Evolutionary conservation across 768 basidiomycete species (phyloP).

Genomic region (Suillus variegatus): DNA sequence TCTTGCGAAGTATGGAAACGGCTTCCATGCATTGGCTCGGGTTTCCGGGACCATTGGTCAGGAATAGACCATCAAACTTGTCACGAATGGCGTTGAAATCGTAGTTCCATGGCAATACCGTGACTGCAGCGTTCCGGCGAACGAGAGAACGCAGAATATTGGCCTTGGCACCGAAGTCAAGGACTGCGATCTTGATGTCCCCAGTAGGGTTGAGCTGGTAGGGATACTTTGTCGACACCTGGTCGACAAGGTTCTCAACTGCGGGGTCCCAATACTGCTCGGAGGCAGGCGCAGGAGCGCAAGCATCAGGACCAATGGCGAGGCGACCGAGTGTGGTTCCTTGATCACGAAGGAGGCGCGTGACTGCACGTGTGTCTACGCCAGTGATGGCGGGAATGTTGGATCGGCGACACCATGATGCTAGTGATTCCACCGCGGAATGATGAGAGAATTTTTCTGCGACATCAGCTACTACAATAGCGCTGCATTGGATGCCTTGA

Average conservation of each 20-base stretch:
- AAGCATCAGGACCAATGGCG: slow-evolving; percentile 75
- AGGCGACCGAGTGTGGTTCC: slow-evolving; percentile 95
- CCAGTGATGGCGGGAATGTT: slow-evolving; percentile 93
- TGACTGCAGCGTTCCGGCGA: slow-evolving; percentile 87
- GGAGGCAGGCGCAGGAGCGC: slow-evolving; percentile 54
- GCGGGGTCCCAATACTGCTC: slow-evolving; percentile 95
- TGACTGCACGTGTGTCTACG: slow-evolving; percentile 97
- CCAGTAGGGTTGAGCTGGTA: slow-evolving; percentile 88
- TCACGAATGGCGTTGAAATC: slow-evolving; percentile 93
- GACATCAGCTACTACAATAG: slow-evolving; percentile 90
- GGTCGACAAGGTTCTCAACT: slow-evolving; percentile 89
- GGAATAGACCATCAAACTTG: slow-evolving; percentile 91
- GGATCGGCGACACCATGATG: slow-evolving; percentile 90
- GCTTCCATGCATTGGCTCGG: slow-evolving; percentile 88
- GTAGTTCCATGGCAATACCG: slow-evolving; percentile 96
- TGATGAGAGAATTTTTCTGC: slow-evolving; percentile 96
- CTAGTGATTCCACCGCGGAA: slow-evolving; percentile 88
- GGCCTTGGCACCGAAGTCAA: slow-evolving; percentile 97
- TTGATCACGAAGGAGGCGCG: slow-evolving; percentile 89
- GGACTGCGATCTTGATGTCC: slow-evolving; percentile 89
- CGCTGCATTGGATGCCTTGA: slow-evolving; percentile 85
- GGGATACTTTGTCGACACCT: slow-evolving; percentile 82
- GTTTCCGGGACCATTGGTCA: slow-evolving; percentile 96
- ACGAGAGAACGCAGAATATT: slow-evolving; percentile 95
- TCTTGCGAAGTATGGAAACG: slow-evolving; percentile 75